Percentiles rank a stretch among this genome's conserved stretches.
These are phyloP conservation scores for Colletotrichum phormii DNA, from an alignment of 2,329 filamentous ascomycete species.

Conservation along the genomic window DNA sequence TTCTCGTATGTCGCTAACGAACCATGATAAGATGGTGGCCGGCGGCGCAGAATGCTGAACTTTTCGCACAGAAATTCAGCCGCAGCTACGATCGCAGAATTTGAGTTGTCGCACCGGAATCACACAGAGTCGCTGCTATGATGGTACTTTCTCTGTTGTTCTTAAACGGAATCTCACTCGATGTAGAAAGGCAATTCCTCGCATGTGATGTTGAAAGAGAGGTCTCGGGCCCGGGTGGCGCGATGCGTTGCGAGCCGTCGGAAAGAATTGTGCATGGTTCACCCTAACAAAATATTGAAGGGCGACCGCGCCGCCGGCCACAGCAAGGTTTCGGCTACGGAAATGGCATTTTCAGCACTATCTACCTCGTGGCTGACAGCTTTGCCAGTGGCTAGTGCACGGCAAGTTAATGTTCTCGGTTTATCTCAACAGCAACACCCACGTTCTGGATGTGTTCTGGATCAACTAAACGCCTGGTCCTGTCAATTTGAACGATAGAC, in stretches of 20 bases:
- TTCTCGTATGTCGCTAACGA: not conserved
- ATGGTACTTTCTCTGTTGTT: not conserved
- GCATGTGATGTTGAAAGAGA: not conserved
- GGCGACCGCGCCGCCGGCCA: not conserved
- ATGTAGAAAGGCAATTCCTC: not conserved
- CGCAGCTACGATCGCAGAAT: not conserved
- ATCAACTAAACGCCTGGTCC: not conserved
- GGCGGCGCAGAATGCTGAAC: not conserved
- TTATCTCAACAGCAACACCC: not conserved
- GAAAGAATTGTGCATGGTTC: not conserved
- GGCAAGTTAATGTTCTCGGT: not conserved
- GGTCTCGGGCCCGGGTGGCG: too few species aligned
- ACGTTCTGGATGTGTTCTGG: not conserved
- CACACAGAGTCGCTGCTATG: not conserved
- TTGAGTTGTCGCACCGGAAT: not conserved
- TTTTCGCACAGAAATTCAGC: not conserved
- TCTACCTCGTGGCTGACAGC: not conserved
- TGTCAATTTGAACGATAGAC: not conserved
- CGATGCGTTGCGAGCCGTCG: not conserved
- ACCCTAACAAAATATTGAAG: not conserved
- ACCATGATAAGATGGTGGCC: not conserved
- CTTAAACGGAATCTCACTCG: not conserved
- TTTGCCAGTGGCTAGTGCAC: not conserved
- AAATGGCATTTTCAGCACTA: not conserved
- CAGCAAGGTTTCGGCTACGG: not conserved